Evolutionary conservation across 2,329 filamentous ascomycete species (phyloP).

Genomic region (Trichoderma sp.): DNA sequence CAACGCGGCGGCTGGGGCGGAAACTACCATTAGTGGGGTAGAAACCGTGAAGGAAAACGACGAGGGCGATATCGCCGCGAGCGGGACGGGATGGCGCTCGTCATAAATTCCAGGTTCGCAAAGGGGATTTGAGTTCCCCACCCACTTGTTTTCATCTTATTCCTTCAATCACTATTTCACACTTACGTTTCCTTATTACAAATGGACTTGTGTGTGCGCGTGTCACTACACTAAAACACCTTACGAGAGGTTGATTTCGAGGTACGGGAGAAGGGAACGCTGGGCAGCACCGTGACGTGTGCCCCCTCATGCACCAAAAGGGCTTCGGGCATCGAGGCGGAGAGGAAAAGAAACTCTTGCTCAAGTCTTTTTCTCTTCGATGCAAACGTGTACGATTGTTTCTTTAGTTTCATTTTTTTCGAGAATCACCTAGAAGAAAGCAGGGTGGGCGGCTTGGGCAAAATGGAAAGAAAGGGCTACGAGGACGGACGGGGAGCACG

Average conservation of each 20-base stretch:
- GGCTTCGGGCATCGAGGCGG: slow-evolving; percentile 18
- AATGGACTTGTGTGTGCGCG: slow-evolving; percentile 29
- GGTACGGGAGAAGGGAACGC: slow-evolving; percentile 37
- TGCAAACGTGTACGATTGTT: slow-evolving; percentile 46
- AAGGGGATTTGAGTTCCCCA: slow-evolving; percentile 11
- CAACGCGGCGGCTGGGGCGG: slow-evolving; percentile 59
- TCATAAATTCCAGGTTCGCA: slow-evolving; percentile 4
- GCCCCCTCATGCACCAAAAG: slow-evolving; percentile 29
- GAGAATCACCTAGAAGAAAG: slow-evolving; percentile 41
- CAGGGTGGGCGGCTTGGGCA: slow-evolving; percentile 37
- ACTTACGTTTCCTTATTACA: slow-evolving; percentile 26
- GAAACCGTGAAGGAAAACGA: slow-evolving; percentile 36
- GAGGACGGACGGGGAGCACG: slow-evolving; percentile 30
- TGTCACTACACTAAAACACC: slow-evolving; percentile 24
- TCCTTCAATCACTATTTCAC: not conserved
- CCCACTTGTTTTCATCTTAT: not conserved
- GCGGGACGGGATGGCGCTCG: slow-evolving; percentile 11
- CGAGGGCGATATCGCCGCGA: slow-evolving; percentile 27
- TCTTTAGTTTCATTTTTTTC: slow-evolving; percentile 32
- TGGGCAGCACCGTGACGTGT: slow-evolving; percentile 39
- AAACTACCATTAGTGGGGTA: slow-evolving; percentile 58
- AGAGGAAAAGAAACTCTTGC: slow-evolving; percentile 29
- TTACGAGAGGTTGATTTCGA: slow-evolving; percentile 32
- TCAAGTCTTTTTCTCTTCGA: slow-evolving; percentile 30
- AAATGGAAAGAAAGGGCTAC: slow-evolving; percentile 32